Evolutionary conservation across 2,329 filamentous ascomycete species (phyloP), one percentile per base, ranked within the genome.

Genomic region (Pestalotiopsis sp.): DNA sequence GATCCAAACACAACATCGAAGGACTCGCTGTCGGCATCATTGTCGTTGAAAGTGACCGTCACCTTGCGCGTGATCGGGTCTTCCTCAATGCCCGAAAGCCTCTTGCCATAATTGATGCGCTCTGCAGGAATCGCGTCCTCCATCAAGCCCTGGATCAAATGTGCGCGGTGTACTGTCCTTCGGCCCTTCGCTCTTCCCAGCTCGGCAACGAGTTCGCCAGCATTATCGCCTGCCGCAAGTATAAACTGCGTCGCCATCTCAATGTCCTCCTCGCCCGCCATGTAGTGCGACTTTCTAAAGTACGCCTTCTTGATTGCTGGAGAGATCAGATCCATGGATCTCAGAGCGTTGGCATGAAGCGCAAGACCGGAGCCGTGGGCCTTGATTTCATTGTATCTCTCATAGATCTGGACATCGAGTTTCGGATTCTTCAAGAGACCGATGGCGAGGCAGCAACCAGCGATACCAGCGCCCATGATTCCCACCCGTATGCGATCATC

Each of bases 201-300:
- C 68, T 72, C 70, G 25, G 70, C 70, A 14, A 72, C 67, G 7
- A 72, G 27, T 2, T 69, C 68, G 27, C 69, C 69, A 13, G 66
- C 64, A 17, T 70, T 13, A 3, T 31, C 20, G 17, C 70, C 68
- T n/a, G 60, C 67, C 7, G 68, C 68, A 9, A 72, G 14, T 11
- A 72, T 68, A 58, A 71, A 69, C 25, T 71, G 64, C n/a, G 69
- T 72, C 56, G 68, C 70, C 70, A 72, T 71, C 45, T 71, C 70
- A 31, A 70, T 67, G 14, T 71, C 56, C 41, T 71, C 68, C 25
- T 71, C 69, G 36, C 69, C 65, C 3, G 70, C 68, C 70, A 72
- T 72, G 66, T 68, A 70, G 38, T 72, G 70, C 2, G 70, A 68
- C 31, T 69, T 71, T 17, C 61, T 67, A 62, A 72, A 72, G n/a